Conservation (phyloP, 2,329 filamentous ascomycete species). For the Xylariales sp. region DNA sequence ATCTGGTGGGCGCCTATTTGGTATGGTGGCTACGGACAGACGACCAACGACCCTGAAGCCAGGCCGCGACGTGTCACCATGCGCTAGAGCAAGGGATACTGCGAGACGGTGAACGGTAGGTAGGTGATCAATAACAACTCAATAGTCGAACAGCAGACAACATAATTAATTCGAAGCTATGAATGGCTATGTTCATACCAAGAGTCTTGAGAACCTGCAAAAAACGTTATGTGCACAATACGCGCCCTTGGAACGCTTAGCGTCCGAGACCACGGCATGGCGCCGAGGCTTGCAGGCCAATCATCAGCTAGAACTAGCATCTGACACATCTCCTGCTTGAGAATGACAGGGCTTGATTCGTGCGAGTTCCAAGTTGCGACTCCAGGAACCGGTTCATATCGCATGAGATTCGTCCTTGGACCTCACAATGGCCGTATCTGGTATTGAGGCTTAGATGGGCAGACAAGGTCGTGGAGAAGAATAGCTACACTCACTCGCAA, state of each 20-base stretch:
- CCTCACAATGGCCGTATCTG: neutral
- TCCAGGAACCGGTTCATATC: slow-evolving; percentile 11
- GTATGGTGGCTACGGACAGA: too few relatives aligned
- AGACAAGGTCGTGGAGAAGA: neutral
- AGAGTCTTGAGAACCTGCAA: too few relatives aligned
- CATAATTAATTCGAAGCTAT: too few relatives aligned
- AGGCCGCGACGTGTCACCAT: too few relatives aligned
- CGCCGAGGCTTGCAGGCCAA: slow-evolving; percentile 29
- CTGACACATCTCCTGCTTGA: slow-evolving; percentile 40
- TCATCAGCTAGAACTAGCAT: slow-evolving; percentile 25
- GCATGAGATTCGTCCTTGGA: slow-evolving; percentile 10
- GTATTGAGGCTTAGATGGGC: neutral
- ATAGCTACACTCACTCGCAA: neutral
- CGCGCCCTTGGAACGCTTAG: slow-evolving; percentile 38
- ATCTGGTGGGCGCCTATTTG: too few relatives aligned
- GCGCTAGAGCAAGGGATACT: too few relatives aligned
- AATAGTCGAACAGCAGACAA: too few relatives aligned
- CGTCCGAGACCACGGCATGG: slow-evolving; percentile 26
- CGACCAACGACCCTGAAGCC: too few relatives aligned
- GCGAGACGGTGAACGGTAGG: too few relatives aligned
- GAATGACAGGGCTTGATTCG: slow-evolving; percentile 32
- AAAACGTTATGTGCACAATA: slow-evolving; percentile 19
- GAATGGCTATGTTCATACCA: too few relatives aligned
- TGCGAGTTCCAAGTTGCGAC: slow-evolving; percentile 27
- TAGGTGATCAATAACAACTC: too few relatives aligned